Percentiles rank a stretch among this genome's conserved stretches.
These are phyloP conservation scores for Microdochium trichocladiopsis DNA, from an alignment of 2,329 filamentous ascomycete species.

Conservation along the genomic window DNA sequence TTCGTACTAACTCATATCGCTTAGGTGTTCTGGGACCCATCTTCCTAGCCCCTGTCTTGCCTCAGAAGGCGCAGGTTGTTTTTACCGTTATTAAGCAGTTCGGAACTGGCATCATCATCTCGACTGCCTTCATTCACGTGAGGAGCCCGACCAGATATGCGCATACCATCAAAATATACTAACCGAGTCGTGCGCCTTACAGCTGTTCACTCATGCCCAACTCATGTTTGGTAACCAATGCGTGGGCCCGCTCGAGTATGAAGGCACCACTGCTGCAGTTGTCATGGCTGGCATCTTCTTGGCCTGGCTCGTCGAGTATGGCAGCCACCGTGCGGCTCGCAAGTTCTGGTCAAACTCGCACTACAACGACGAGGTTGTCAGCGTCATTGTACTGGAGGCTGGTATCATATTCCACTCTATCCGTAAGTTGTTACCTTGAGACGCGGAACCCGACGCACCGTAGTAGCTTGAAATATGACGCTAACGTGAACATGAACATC, in stretches of 20 bases:
- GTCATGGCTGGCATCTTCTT: constrained; percentile 69
- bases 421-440: constrained; percentile 30
- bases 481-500: background rate
- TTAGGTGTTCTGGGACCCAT: constrained; percentile 57
- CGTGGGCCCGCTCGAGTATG: constrained; percentile 58
- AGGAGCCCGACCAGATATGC: constrained; percentile 13
- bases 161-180: background rate
- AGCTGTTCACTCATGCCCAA: constrained; percentile 66
- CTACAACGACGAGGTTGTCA: constrained; percentile 31
- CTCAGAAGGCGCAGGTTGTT: constrained; percentile 36
- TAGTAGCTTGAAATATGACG: background rate
- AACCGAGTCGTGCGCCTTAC: background rate
- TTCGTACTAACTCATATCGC: no score
- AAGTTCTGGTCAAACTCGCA: constrained; percentile 11
- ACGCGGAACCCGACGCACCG: background rate
- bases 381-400: constrained; percentile 63
- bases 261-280: constrained; percentile 62
- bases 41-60: constrained; percentile 50
- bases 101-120: constrained; percentile 65
- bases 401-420: constrained; percentile 73
- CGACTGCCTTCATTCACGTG: constrained; percentile 64
- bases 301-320: constrained; percentile 65
- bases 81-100: constrained; percentile 67
- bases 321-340: constrained; percentile 51
- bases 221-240: constrained; percentile 70